Base-by-base conservation (phyloP, 2,329 filamentous ascomycete species). In the Hortaea sp. region DNA sequence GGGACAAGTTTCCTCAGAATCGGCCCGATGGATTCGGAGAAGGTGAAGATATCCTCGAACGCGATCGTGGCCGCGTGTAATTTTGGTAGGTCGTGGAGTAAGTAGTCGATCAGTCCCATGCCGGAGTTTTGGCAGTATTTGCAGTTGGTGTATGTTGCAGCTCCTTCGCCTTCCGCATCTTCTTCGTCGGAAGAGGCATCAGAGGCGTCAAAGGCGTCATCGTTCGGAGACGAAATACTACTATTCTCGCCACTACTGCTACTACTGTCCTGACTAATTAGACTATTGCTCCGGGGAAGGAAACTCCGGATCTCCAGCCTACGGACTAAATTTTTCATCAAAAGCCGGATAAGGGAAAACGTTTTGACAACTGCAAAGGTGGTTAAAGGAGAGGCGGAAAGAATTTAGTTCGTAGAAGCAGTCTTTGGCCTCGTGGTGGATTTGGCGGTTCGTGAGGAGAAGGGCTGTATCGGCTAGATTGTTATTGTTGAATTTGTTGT, bases 361-460 rank as follows among this genome's bases (percentile, higher is more conserved):
- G 27, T 34, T 37, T 30, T 48, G 35, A 30, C 48, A 50, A 27
- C 20, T 49, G 42, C 48, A 48, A 27, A 50, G 12, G 13, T 43
- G 38, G 20, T 48, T 40, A 39, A 48, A 50, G 4, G 42, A 40
- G 11, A 50, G 28, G 5, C 29, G 7, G 39, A 50, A 50, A 12
- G 39, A 29, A 13, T 50, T 50, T 13, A 45, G 7, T 4, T 41
- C 39, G 43, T 45, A 49, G 11, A 49, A 42, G 11, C 42, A 34
- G 12, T 49, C 39, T 10, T 9, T 29, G 13, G 47, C 42, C 13
- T 49, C 47, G 6, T n/a, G 4, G 42, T 37, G 20, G 11, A 46
- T 32, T 28, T 29, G 34, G 10, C 35, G 37, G 35, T 42, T 41
- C 9, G 42, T 13, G n/a, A 29, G 30, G 9, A 50, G 42, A 27